phyloP scores from a whole-genome alignment of 306 rosid species.

The Inga leiocalycina region DNA sequence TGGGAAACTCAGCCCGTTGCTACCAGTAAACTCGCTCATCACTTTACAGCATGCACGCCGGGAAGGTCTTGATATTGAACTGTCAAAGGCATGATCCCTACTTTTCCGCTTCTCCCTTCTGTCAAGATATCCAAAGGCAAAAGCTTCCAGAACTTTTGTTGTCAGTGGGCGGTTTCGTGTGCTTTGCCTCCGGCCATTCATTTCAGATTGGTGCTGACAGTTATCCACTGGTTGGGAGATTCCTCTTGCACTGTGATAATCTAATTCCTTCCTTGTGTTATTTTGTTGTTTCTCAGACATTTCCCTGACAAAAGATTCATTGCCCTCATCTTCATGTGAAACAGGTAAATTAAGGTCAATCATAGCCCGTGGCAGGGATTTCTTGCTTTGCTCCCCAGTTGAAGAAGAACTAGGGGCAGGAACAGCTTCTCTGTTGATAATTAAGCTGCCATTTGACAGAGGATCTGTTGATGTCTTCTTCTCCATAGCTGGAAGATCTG shows the following conservation, averaged over 20 bases:
- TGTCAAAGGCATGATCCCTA: slow-evolving; percentile 32
- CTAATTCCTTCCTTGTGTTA: slow-evolving; percentile 29
- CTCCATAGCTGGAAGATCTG: slow-evolving; percentile 32
- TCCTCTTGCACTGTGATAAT: slow-evolving; percentile 15
- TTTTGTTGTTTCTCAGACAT: slow-evolving; percentile 29
- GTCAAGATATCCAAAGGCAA: slow-evolving; percentile 55
- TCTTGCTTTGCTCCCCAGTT: slow-evolving; percentile 36
- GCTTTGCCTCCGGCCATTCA: slow-evolving; percentile 53
- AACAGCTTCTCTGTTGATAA: slow-evolving; percentile 30
- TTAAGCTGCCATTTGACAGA: slow-evolving; percentile 33
- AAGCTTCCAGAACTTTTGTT: slow-evolving; percentile 59
- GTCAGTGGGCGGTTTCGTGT: slow-evolving; percentile 58
- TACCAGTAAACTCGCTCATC: slow-evolving; percentile 27
- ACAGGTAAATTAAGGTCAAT: slow-evolving; percentile 56
- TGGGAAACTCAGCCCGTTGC: not conserved
- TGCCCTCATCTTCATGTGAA: slow-evolving; percentile 42
- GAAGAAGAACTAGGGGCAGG: not conserved
- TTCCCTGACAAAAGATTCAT: slow-evolving; percentile 32
- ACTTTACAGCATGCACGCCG: slow-evolving; percentile 32
- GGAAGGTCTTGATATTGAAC: slow-evolving; percentile 31
- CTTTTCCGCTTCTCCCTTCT: slow-evolving; percentile 56
- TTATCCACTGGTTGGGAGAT: slow-evolving; percentile 23
- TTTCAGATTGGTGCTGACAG: slow-evolving; percentile 39
- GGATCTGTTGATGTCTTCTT: slow-evolving; percentile 35
- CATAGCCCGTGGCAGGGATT: slow-evolving; percentile 27